A percentile compares a stretch with the other conserved stretches of the same genome.
Evolutionary conservation across 1,284 basidiomycete genomes (phyloP).

Genomic region (Termitomyces sp.): DNA sequence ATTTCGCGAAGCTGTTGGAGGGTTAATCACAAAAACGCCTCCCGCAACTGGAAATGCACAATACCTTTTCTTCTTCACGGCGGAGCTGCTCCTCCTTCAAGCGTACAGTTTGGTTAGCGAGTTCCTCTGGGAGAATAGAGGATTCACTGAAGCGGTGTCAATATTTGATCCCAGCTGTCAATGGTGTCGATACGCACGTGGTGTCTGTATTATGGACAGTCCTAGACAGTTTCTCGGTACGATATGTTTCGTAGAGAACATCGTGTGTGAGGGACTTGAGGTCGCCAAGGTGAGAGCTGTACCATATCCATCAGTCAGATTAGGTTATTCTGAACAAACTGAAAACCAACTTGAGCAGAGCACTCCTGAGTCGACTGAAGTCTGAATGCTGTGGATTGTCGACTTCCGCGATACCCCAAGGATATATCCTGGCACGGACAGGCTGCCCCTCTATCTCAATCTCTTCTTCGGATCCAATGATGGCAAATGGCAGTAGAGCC

Average conservation of each 20-base stretch:
- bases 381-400: slow-evolving; percentile 99
- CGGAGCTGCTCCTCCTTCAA: slow-evolving; percentile 99
- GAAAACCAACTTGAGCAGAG: slow-evolving; percentile 72
- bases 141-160: slow-evolving; percentile 55
- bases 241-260: slow-evolving; percentile 91
- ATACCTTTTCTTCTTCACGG: slow-evolving; percentile 91
- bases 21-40: slow-evolving; percentile 1
- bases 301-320: slow-evolving; percentile 11
- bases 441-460: slow-evolving; percentile 89
- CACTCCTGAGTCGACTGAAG: slow-evolving; percentile 88
- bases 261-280: slow-evolving; percentile 95
- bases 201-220: slow-evolving; percentile 79
- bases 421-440: slow-evolving; percentile 90
- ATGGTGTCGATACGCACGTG: slow-evolving; percentile 46
- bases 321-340: background rate
- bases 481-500: slow-evolving; percentile 92
- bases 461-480: slow-evolving; percentile 97
- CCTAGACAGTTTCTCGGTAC: slow-evolving; percentile 96
- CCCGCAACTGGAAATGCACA: slow-evolving; percentile 7
- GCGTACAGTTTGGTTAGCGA: slow-evolving; percentile 93
- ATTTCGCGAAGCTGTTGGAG: slow-evolving; percentile 82
- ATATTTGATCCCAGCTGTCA: slow-evolving; percentile 9
- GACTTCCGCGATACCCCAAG: slow-evolving; percentile 98
- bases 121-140: slow-evolving; percentile 90
- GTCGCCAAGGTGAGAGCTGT: slow-evolving; percentile 90